Evolutionary conservation across 2,329 filamentous ascomycete genomes (phyloP), one percentile per base, ranked within the genome.

Genomic region (Talaromyces sp.): DNA sequence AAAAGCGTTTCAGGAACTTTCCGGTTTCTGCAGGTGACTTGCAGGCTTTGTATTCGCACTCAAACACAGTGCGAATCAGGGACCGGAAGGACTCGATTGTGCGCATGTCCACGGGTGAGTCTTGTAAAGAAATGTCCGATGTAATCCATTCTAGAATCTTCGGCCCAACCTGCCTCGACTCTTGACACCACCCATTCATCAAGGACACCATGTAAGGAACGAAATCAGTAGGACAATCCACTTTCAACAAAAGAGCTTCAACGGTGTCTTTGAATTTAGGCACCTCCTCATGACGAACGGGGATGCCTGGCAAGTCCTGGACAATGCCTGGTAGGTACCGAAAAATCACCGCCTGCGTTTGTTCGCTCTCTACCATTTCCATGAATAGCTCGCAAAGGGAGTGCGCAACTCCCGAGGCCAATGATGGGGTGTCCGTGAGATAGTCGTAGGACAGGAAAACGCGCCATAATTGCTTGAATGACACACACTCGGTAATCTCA

Each of bases 391-490:
- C 71, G 29, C 72, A 74, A 25, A 80, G 70, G 1, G 79, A 72
- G 40, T 69, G 66, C 11, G 74, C 70, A 17, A 80, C 31, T 61
- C 78, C 78, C 17, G 71, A 70, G 13, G 75, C 76, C 60, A 79
- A 70, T 13, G 66, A 68, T 25, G 76, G 72, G 7, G 72, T 70
- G 38, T 73, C 73, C 25, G 78, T 72, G 25, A 79, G 70, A 64
- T 79, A 80, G 51, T 79, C 77, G 56, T 78, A 74, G 25, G 77
- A 80, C 6, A 75, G 72, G 36, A 80, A 69, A 47, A 72, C 72
- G 34, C 72, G 69, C 78, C 78, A 80, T 19, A 76, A 71, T 58
- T 79, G 75, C 29, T 76, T 68, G 58, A 79, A 75, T 38, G 71
- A 72, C 25, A 74, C 70, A 27, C 68, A 67, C 6, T 71, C 69